Base-by-base conservation (phyloP, 1,284 basidiomycete genomes). In the Microbotryomycetes sp. region DNA sequence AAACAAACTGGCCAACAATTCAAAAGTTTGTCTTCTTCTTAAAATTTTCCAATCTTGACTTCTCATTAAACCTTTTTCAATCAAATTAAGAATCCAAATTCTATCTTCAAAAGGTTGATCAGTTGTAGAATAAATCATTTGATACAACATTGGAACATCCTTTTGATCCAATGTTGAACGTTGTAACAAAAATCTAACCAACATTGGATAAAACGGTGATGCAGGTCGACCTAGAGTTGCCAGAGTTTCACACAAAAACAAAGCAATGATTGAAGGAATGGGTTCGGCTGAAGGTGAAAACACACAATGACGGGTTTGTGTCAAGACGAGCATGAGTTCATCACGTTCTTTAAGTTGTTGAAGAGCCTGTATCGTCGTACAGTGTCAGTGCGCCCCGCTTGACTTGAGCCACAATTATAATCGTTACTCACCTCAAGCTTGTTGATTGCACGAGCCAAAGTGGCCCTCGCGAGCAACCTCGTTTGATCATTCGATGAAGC, bases 111-210 rank as follows among this genome's bases (percentile, higher is more conserved):
- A 58, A 31, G 56, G 64, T 31, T 65, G 65, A 45, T 67, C 65
- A n/a, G 56, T 45, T 2, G 63, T 60, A 26, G 59, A 56, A 36
- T 57, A 69, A 16, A 69, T 32, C 56, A 67, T 58, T 30, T 29
- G 50, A 59, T 69, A 69, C 28, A 69, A 67, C 65, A 69, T 64
- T 9, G 67, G 67, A 12, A 69, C 67, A 32, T 69, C 67, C 14
- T 60, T 49, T 42, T 60, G 50, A 31, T 69, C 67, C 31, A 69
- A 9, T 5, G 58, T 55, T 32, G 67, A 50, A 16, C 67, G 65
- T 26, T 69, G 67, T 28, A 69, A 63, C 30, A 69, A 58, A 60
- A 69, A 69, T 3, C 63, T 60, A 26, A 49, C 54, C 54, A 67
- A 65, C 2, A 64, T 47, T 3, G 63, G 67, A 56, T 69, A 69